These are phyloP conservation scores for Flaveria floridana DNA, from an alignment of 140 eudicot genomes.

Conservation along the genomic window DNA sequence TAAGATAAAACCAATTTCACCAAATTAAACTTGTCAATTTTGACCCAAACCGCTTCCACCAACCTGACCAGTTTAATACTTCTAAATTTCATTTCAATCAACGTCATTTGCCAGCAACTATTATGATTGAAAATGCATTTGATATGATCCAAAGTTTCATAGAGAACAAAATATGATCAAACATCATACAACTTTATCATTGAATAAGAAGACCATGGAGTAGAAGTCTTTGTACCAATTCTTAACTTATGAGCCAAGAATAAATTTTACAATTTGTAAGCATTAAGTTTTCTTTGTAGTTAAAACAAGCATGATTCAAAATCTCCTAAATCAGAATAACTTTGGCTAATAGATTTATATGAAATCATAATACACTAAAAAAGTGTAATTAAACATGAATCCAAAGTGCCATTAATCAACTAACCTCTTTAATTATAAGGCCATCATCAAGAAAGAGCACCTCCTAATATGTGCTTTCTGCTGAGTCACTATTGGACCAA, in stretches of 20 bases:
- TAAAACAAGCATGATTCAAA: conserved; percentile 8
- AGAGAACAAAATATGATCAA: not conserved
- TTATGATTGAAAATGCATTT: too few relatives aligned
- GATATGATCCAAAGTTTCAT: too few relatives aligned
- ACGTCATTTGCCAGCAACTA: too few relatives aligned
- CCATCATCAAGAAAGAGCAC: conserved; percentile 1
- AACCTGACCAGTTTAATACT: too few relatives aligned
- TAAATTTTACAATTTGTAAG: not conserved
- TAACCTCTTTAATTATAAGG: not conserved
- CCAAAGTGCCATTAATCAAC: conserved; percentile 15
- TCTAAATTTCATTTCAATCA: too few relatives aligned
- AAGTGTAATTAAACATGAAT: not conserved
- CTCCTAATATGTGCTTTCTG: conserved; percentile 2
- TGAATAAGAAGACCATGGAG: not conserved
- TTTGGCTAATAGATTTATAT: conserved; percentile 9
- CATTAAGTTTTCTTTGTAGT: not conserved
- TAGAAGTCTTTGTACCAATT: not conserved
- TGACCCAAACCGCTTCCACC: too few relatives aligned
- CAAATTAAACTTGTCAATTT: too few relatives aligned
- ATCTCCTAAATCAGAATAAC: not conserved
- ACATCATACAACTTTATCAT: not conserved
- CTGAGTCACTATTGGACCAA: conserved; percentile 12
- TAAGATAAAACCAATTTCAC: too few relatives aligned
- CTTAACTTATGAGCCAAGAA: not conserved
- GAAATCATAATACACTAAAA: not conserved